A percentile compares a stretch with the other conserved stretches of the same genome.
Conservation (phyloP, 306 rosid species). For the Lagenaria siceraria region DNA sequence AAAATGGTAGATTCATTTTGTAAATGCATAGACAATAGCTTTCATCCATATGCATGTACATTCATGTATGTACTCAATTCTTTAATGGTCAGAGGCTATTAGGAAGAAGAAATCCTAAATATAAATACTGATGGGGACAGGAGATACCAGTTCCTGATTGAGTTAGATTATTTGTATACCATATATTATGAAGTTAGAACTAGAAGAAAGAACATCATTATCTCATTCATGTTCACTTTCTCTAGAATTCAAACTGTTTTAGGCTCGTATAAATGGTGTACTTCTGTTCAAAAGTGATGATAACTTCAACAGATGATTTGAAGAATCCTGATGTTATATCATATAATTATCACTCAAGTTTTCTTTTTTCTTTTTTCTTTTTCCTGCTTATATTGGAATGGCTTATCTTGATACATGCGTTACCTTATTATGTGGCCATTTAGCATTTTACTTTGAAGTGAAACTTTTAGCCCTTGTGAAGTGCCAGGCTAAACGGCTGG, state of each 20-base stretch:
- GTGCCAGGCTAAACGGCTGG: background rate
- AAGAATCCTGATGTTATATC: background rate
- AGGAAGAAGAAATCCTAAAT: slow-evolving; percentile 3
- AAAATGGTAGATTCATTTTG: slow-evolving; percentile 20
- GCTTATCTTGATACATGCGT: background rate
- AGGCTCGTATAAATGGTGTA: background rate
- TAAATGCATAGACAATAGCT: slow-evolving; percentile 42
- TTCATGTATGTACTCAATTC: slow-evolving; percentile 9
- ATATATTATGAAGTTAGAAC: background rate
- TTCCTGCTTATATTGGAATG: background rate
- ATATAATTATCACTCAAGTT: background rate
- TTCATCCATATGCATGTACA: slow-evolving; percentile 15
- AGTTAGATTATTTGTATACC: background rate
- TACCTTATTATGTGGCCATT: background rate
- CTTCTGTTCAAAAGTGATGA: background rate
- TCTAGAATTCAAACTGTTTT: background rate
- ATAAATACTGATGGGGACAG: background rate
- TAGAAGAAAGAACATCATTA: background rate
- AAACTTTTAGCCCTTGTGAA: too few relatives aligned
- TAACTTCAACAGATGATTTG: background rate
- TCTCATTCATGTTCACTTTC: background rate
- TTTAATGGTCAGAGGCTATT: slow-evolving; percentile 7
- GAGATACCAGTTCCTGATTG: background rate
- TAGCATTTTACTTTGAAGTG: background rate
- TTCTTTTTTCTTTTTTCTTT: background rate